These are phyloP conservation scores for Leccinum obscurum DNA, from an alignment of 768 basidiomycete species.

Conservation along the genomic window DNA sequence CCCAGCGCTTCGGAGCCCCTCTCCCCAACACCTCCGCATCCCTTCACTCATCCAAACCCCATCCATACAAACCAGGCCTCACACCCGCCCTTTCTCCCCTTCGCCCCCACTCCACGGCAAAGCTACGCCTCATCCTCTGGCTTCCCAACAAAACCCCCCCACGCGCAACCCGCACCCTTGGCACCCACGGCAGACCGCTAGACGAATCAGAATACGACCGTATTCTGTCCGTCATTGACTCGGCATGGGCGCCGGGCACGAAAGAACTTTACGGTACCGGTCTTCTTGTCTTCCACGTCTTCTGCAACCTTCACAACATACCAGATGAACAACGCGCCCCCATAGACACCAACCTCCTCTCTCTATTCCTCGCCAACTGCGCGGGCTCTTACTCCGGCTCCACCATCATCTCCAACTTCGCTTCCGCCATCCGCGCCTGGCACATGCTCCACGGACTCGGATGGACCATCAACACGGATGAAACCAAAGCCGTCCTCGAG, in stretches of 20 bases:
- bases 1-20: no score
- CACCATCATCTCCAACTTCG: neutral
- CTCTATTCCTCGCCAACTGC: constrained; percentile 29
- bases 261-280: constrained; percentile 39
- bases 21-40: no score
- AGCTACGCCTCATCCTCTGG: no score
- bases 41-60: no score
- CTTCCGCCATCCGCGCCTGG: neutral
- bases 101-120: no score
- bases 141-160: no score
- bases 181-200: no score
- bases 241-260: constrained; percentile 16
- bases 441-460: neutral
- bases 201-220: no score
- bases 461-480: neutral
- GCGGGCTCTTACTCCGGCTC: constrained; percentile 22
- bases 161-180: no score
- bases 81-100: no score
- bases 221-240: no score
- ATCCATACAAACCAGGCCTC: no score
- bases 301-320: constrained; percentile 42
- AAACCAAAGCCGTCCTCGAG: neutral
- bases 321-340: constrained; percentile 21
- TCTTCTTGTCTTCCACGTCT: constrained; percentile 40
- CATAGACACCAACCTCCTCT: constrained; percentile 24